These are phyloP conservation scores for Naganishia friedmannii DNA, from an alignment of 768 basidiomycete genomes.

Conservation along the genomic window DNA sequence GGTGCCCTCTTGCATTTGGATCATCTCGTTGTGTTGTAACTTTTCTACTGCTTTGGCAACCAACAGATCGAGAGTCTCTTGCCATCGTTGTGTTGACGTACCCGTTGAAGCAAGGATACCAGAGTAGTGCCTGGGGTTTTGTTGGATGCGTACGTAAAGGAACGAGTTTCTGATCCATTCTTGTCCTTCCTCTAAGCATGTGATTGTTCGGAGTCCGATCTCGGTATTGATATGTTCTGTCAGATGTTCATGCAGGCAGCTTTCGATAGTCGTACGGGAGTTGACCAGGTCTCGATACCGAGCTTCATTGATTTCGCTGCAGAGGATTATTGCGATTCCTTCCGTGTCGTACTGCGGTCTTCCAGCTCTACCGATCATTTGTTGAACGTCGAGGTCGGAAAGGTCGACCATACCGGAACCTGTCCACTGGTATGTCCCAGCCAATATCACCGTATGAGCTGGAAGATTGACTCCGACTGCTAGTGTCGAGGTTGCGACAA, in stretches of 20 bases:
- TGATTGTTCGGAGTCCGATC: conserved; percentile 81
- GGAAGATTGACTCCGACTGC: conserved; percentile 96
- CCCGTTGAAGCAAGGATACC: conserved; percentile 48
- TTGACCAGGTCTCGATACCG: conserved; percentile 38
- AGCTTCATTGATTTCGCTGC: conserved; percentile 1
- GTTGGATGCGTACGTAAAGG: conserved; percentile 76
- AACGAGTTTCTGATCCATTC: conserved; percentile 78
- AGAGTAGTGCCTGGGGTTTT: conserved; percentile 76
- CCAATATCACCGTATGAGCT: conserved; percentile 88
- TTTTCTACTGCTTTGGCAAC: conserved; percentile 58
- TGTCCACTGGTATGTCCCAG: conserved; percentile 78
- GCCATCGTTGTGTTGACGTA: conserved; percentile 15
- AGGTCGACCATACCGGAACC: conserved; percentile 72
- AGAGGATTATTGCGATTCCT: conserved; percentile 32
- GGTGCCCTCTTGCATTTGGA: conserved; percentile 58
- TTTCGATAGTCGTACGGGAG: conserved; percentile 64
- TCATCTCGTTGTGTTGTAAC: conserved; percentile 53
- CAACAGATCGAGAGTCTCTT: conserved; percentile 59
- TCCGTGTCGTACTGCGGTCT: conserved; percentile 80
- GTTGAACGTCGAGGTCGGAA: conserved; percentile 74
- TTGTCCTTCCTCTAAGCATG: conserved; percentile 65
- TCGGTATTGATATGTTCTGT: conserved; percentile 92
- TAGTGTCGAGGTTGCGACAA: conserved; percentile 84
- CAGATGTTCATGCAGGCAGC: conserved; percentile 69
- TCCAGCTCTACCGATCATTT: conserved; percentile 96